Percentiles rank a stretch among this genome's conserved stretches.
Conservation (phyloP, 441 rosid genomes). For the Mallotus japonicus region DNA sequence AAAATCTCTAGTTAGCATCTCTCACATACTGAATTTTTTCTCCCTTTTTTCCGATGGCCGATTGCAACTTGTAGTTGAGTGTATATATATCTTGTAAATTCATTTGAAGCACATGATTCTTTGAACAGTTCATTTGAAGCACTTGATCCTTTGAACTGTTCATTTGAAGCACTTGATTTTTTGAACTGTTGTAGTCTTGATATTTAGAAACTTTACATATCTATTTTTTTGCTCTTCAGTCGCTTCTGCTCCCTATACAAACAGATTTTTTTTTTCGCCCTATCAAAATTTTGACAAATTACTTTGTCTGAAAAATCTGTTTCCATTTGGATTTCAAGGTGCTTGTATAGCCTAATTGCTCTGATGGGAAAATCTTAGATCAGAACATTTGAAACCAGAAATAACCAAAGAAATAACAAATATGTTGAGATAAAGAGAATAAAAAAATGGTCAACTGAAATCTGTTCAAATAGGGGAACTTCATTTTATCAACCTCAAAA, state of each 20-base stretch:
- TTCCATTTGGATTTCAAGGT: too few species aligned
- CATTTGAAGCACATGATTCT: neutral
- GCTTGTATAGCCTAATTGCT: conserved; percentile 31
- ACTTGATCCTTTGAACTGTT: neutral
- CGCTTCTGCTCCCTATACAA: too few species aligned
- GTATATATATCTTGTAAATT: conserved; percentile 26
- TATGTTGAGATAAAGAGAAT: neutral
- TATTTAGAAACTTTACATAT: neutral
- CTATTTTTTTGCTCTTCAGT: too few species aligned
- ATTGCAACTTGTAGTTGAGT: conserved; percentile 9
- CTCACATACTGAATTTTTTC: neutral
- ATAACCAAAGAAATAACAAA: conserved; percentile 1
- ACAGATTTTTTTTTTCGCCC: too few species aligned
- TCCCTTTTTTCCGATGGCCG: neutral
- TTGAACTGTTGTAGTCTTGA: conserved; percentile 1
- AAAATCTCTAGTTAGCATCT: neutral
- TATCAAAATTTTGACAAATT: too few species aligned
- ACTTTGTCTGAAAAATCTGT: too few species aligned
- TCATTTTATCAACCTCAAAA: neutral
- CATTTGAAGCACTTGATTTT: neutral
- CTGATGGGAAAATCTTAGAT: conserved; percentile 26
- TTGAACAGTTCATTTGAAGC: neutral
- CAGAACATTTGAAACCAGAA: neutral
- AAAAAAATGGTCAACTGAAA: neutral
- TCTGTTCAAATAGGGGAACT: conserved; percentile 1